Conservation (phyloP, 768 basidiomycete genomes). For the Pisolithus microcarpus region DNA sequence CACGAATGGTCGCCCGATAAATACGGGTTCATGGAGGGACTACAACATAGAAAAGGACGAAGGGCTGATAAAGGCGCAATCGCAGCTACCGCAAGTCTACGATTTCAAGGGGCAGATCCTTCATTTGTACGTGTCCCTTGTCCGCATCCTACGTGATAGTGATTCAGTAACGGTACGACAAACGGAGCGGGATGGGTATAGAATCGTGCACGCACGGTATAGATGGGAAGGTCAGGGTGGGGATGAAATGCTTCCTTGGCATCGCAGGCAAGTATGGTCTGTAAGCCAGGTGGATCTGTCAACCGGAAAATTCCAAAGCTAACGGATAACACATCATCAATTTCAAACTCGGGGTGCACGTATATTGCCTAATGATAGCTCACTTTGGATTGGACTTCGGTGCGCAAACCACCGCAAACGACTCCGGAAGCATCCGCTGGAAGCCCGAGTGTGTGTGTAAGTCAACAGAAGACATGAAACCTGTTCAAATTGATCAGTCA, state of each 20-base stretch:
- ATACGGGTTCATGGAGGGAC: neutral
- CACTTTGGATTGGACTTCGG: constrained; percentile 73
- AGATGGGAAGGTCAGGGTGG: constrained; percentile 77
- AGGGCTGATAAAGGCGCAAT: neutral
- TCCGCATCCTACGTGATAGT: constrained; percentile 58
- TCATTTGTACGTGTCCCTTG: constrained; percentile 78
- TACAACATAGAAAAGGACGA: neutral
- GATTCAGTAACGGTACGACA: neutral
- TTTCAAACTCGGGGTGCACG: neutral
- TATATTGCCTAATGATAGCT: constrained; percentile 16
- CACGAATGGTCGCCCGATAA: no score
- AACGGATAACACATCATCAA: neutral
- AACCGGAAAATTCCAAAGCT: constrained; percentile 84
- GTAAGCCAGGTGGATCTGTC: constrained; percentile 79
- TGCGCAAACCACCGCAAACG: constrained; percentile 88
- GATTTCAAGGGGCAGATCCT: constrained; percentile 66
- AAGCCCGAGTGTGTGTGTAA: constrained; percentile 88
- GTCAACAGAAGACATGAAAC: constrained; percentile 94
- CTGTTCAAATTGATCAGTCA: constrained; percentile 26
- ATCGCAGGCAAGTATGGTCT: constrained; percentile 60
- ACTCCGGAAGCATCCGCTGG: constrained; percentile 85
- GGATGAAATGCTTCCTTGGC: constrained; percentile 80
- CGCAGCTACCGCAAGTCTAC: constrained; percentile 61
- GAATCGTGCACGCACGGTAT: constrained; percentile 53
- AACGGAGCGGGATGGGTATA: neutral